These are phyloP conservation scores for Casuarina cunninghamiana DNA, from an alignment of 306 rosid species.

Conservation along the genomic window DNA sequence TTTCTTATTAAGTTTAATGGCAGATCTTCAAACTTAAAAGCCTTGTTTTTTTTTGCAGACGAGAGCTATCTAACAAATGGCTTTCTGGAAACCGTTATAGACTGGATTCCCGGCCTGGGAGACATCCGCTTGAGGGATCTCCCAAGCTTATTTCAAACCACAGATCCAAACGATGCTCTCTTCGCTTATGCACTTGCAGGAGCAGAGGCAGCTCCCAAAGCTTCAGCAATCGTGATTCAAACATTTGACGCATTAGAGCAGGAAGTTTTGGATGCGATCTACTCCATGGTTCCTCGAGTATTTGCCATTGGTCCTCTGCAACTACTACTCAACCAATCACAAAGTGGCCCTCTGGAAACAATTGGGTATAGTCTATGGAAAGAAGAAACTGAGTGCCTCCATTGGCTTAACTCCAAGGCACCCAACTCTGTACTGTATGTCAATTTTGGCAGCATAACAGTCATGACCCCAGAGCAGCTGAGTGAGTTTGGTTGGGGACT, in stretches of 20 bases:
- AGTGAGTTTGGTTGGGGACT: conserved; percentile 23
- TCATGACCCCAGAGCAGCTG: conserved; percentile 1
- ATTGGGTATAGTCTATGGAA: conserved; percentile 17
- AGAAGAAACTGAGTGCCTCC: conserved; percentile 21
- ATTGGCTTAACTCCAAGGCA: conserved; percentile 14
- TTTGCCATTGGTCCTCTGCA: conserved; percentile 20
- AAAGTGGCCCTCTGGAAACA: not conserved
- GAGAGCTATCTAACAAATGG: conserved; percentile 22
- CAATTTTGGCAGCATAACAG: conserved; percentile 13
- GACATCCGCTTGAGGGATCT: conserved; percentile 14
- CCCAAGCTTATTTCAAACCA: not conserved
- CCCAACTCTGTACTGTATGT: conserved; percentile 18
- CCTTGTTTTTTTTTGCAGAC: not conserved
- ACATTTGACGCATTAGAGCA: conserved; percentile 17
- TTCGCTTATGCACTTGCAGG: not conserved
- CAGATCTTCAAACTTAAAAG: not conserved
- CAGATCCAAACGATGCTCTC: not conserved
- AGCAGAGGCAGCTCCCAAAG: not conserved
- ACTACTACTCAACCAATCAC: not conserved
- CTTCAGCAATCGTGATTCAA: conserved; percentile 13
- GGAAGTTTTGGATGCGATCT: conserved; percentile 15
- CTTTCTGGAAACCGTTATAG: conserved; percentile 6
- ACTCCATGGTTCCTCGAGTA: not conserved
- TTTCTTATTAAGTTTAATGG: not conserved
- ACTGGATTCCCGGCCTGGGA: conserved; percentile 25